Evolutionary conservation across 371 early-diverging fungal species (phyloP), one percentile per base, ranked within the genome.

Genomic region (Mortierella sp.): DNA sequence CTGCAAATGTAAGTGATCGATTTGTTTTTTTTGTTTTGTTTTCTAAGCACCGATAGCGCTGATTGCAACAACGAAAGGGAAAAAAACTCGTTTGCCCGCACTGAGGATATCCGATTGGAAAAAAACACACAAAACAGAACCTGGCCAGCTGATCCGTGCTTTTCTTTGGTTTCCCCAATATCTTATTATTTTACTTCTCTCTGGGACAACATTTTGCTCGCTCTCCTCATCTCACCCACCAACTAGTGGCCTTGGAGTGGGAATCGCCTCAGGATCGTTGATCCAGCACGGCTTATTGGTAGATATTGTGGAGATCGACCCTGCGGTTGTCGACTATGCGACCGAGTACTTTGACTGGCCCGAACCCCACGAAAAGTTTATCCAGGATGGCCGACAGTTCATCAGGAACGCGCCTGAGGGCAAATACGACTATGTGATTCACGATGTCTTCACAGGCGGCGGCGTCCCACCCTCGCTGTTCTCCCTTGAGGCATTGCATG

Each of bases 381-480:
- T 96, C 63, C 89, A 89, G 73, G 97, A 96, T 87, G 97, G 96
- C 0, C 89, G 96, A n/a, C 81, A 75, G 24, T 94, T 92, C 77
- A 85, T 97, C 32, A 90, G 93, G 73, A 76, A 82, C 10, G 90
- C 88, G 0, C 83, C 84, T 0, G 72, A 77, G 4, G 76, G 70
- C 63, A 79, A 86, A 48, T 96, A 96, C 85, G 96, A 97, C 83
- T 96, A 91, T 83, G 89, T 97, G 18, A 83, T 96, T n/a, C 97
- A 97, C 81, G 97, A 97, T 87, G 96, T 97, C 41, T 97, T 97
- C 77, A 94, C 96, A 2, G 96, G 96, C 71, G 97, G 97, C 0
- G 91, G 92, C 3, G 93, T 96, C 3, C 94, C 95, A 2, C 84
- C 89, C 4, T 60, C 83, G 0, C 83, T 97, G 83, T 96, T 96